Percentiles rank a stretch among this genome's conserved stretches.
Evolutionary conservation across 768 basidiomycete genomes (phyloP).

Genomic region (Lepiota brunneoincarnata): DNA sequence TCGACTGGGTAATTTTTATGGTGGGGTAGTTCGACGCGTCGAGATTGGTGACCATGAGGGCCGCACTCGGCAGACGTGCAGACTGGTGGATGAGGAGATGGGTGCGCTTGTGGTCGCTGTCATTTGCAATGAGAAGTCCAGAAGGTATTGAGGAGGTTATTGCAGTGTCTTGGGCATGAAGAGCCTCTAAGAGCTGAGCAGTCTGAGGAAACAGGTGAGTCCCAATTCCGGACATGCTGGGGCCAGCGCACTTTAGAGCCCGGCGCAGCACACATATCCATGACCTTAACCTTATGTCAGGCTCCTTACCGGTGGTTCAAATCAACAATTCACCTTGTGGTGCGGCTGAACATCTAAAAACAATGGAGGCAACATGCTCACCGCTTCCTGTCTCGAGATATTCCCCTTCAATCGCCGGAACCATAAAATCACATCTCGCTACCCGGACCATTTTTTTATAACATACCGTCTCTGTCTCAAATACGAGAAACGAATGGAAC

Average conservation of each 20-base stretch:
- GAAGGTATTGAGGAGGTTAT: constrained; percentile 68
- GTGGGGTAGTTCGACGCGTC: constrained; percentile 87
- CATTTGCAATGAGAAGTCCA: constrained; percentile 92
- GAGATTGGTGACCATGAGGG: constrained; percentile 93
- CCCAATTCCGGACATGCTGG: background rate
- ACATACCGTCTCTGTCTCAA: constrained; percentile 94
- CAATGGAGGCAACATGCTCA: constrained; percentile 98
- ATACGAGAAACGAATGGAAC: constrained; percentile 95
- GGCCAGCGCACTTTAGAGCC: constrained; percentile 76
- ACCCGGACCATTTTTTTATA: background rate
- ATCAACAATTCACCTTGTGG: constrained; percentile 54
- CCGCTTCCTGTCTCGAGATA: constrained; percentile 93
- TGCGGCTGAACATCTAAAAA: constrained; percentile 93
- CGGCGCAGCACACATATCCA: constrained; percentile 99
- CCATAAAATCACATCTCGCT: background rate
- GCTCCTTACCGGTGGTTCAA: background rate
- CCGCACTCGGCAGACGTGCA: constrained; percentile 87
- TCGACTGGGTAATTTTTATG: constrained; percentile 47
- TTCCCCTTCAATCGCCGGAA: constrained; percentile 63
- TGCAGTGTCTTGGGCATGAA: constrained; percentile 75
- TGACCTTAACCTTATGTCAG: constrained; percentile 45
- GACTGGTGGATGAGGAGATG: constrained; percentile 97
- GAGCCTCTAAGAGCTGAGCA: constrained; percentile 92
- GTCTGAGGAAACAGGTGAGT: constrained; percentile 48
- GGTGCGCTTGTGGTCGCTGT: constrained; percentile 90